Conservation (phyloP, 148 eudicot species). For the Amaranthus palmeri region DNA sequence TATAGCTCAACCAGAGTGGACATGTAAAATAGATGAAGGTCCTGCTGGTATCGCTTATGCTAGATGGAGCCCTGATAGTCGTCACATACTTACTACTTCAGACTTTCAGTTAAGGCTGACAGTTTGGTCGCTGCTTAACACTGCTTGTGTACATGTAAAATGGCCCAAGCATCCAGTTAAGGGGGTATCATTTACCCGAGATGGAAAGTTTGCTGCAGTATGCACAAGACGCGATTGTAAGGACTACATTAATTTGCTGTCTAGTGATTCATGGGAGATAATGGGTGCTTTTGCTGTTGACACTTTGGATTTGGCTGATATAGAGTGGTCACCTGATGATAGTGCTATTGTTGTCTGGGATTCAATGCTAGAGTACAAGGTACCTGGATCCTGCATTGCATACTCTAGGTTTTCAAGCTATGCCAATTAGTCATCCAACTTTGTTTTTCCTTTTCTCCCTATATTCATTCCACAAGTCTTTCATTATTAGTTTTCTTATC, state of each 20-base stretch:
- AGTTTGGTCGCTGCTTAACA: constrained; percentile 92
- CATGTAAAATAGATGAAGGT: constrained; percentile 98
- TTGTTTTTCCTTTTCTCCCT: background rate
- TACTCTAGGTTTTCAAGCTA: background rate
- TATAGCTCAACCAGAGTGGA: constrained; percentile 93
- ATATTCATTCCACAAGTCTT: too few species aligned
- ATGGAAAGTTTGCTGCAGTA: constrained; percentile 91
- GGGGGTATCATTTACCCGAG: constrained; percentile 86
- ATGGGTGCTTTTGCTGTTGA: constrained; percentile 90
- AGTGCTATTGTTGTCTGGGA: constrained; percentile 98
- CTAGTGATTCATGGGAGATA: constrained; percentile 89
- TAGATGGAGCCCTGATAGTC: constrained; percentile 99
- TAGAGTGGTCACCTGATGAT: constrained; percentile 98
- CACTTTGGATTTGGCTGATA: constrained; percentile 84
- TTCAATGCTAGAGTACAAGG: constrained; percentile 95
- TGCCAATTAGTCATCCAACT: background rate
- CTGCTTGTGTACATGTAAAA: constrained; percentile 88
- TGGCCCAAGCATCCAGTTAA: constrained; percentile 88
- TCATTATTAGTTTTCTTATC: too few species aligned
- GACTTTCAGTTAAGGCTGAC: constrained; percentile 88
- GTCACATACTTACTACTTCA: constrained; percentile 96
- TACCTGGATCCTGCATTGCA: constrained; percentile 19
- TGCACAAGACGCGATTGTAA: constrained; percentile 98
- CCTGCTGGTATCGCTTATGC: constrained; percentile 95
- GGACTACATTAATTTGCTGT: constrained; percentile 74